Evolutionary conservation across 768 basidiomycete species (phyloP), one percentile per base, ranked within the genome.

Genomic region (Artomyces pyxidatus): DNA sequence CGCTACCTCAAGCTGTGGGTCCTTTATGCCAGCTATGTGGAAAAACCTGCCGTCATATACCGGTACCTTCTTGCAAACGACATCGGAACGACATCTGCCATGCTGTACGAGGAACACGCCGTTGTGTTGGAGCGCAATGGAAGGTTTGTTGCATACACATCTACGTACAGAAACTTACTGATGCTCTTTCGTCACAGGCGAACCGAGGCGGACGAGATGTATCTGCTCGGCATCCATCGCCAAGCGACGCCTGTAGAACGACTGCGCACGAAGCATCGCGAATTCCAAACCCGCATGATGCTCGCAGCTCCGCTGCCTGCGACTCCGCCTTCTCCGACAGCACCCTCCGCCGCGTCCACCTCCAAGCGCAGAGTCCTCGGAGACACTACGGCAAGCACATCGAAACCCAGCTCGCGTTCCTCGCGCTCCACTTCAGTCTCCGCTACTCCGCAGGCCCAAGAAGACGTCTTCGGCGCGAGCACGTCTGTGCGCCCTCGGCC

Each of bases 251-350:
- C 94, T 0, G 68, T 91, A 16, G 90, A 91, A 32, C 84, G 83
- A 42, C 74, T 99, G 3, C 78, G 87, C 63, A 73, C 69, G 45
- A 77, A 85, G 56, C 83, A 94, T 60, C 67, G 77, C 45, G 91
- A 94, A 37, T 98, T 97, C 67, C 89, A 93, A 63, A 93, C 77
- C 70, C 85, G 89, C 46, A 93, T 89, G 87, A 85, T 89, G 82
- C 71, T 75, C 21, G 67, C 68, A 23, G 61, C 68, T 1, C 51
- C 58, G 22, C 22, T 54, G 17, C 37, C 47, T 39, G 57, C 66
- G 27, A 56, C 49, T 9, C 49, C 60, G 12, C 63, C 72, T 45
- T 59, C 74, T 27, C 48, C 64, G 6, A 45, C 19, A 28, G 50
- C 65, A 14, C 57, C 73, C 4, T 51, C 68, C 19, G 56, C 66